Evolutionary conservation across 1,284 basidiomycete species (phyloP), one percentile per base, ranked within the genome.

Genomic region (Rhodotorula glutinis): DNA sequence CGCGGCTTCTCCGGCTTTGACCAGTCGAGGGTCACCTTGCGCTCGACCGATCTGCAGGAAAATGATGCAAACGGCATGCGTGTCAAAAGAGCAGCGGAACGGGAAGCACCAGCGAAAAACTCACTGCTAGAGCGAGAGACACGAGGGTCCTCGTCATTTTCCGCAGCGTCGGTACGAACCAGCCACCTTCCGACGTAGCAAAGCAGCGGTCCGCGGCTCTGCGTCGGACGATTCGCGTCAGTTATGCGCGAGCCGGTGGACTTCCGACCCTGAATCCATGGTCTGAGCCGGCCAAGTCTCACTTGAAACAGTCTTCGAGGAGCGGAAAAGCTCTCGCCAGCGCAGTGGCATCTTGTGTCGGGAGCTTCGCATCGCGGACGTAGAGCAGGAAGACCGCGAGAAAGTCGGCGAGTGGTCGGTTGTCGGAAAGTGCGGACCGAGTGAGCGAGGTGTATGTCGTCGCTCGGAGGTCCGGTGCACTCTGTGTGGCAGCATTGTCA

Each of bases 101-200:
- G 19, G 10, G 19, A 21, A 52, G 13, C 10, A 40, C 21, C 13
- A 27, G 4, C 7, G 19, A 25, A 25, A 46, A n/a, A 58, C 75
- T 58, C 9, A 72, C 71, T 16, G 54, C 46, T 4, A 76, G 63
- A 1, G 75, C 74, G 14, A 77, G 64, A 3, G 61, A 55, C 10
- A 75, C 67, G 21, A 77, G 62, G 21, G 58, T 41, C 16, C 38
- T 41, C 0, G 76, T 67, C 16, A 75, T 19, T 21, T 61, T 61
- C 17, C 75, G 72, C 40, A 78, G 59, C 8, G 71, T 73, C 19
- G 76, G 74, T 1, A 77, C 72, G 60, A 79, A 77, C 76, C 76
- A 79, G 1, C 73, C 76, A 14, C 75, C 73, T 9, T 79, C 78
- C 2, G 76, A 75, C 17, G 73, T 67, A 0, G 77, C 73, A 53